Percentiles rank a stretch among this genome's conserved stretches.
These are phyloP conservation scores for Seiridium unicorne DNA, from an alignment of 2,329 filamentous ascomycete genomes.

Conservation along the genomic window DNA sequence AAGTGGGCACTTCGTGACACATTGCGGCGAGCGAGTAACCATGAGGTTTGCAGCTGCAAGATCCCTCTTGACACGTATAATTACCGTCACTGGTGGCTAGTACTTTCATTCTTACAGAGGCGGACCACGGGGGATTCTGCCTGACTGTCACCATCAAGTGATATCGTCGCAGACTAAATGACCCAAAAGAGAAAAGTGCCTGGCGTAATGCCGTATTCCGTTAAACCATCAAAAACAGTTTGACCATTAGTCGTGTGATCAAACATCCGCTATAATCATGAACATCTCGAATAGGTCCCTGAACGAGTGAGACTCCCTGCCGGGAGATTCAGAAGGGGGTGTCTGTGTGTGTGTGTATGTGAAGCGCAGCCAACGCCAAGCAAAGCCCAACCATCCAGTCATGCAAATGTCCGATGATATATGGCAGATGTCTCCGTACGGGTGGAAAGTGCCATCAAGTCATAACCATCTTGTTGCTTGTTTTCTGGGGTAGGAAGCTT, in stretches of 20 bases:
- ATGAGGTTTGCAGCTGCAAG: no score
- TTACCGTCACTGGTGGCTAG: background rate
- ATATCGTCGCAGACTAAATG: background rate
- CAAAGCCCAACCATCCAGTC: conserved; percentile 14
- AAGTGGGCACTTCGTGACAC: no score
- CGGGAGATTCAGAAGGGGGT: conserved; percentile 12
- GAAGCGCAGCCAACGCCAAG: conserved; percentile 13
- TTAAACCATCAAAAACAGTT: conserved; percentile 1
- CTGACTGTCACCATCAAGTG: background rate
- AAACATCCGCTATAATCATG: conserved; percentile 5
- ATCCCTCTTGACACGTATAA: background rate
- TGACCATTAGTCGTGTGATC: background rate
- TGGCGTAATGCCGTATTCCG: conserved; percentile 7
- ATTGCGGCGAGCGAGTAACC: no score
- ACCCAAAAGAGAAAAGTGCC: conserved; percentile 1
- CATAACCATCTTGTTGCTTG: conserved; percentile 29
- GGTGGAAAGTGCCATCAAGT: conserved; percentile 20
- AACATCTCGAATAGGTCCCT: background rate
- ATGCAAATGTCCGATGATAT: conserved; percentile 9
- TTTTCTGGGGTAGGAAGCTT: conserved; percentile 27
- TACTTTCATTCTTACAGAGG: background rate
- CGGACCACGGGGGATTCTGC: background rate
- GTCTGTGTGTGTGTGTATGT: background rate
- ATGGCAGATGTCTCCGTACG: conserved; percentile 13
- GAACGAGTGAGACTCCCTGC: conserved; percentile 1